Conservation (phyloP, 163 green algal genomes). For the Chloromonas sp. region DNA sequence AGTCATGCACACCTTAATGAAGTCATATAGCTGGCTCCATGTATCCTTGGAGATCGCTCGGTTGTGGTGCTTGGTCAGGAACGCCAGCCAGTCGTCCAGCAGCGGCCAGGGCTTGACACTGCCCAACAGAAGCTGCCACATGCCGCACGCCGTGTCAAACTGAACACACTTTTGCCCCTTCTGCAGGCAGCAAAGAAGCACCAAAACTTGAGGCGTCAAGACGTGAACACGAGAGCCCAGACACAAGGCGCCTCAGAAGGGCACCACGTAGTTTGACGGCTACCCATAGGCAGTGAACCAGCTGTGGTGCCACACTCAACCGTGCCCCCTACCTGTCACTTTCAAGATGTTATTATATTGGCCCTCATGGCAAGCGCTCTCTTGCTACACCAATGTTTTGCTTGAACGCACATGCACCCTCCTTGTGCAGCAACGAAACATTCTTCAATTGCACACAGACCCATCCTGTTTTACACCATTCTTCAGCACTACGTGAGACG, state of each 20-base stretch:
- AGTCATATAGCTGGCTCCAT: slow-evolving; percentile 89
- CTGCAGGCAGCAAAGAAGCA: slow-evolving; percentile 32
- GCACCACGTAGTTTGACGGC: no score
- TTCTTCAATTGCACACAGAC: not conserved
- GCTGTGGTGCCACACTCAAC: no score
- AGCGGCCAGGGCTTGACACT: slow-evolving; percentile 60
- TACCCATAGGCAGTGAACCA: no score
- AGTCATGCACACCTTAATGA: slow-evolving; percentile 15
- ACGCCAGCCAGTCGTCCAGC: slow-evolving; percentile 78
- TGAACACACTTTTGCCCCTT: slow-evolving; percentile 89
- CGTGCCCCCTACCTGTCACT: no score
- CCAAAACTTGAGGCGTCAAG: no score
- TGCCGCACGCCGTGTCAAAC: slow-evolving; percentile 80
- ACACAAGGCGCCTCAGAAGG: no score
- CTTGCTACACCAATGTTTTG: no score
- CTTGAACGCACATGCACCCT: no score
- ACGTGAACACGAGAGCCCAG: no score
- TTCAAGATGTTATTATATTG: no score
- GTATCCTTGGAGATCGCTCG: slow-evolving; percentile 83
- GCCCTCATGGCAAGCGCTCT: no score
- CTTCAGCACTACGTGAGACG: not conserved
- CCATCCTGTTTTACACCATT: not conserved
- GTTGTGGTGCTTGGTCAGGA: slow-evolving; percentile 76
- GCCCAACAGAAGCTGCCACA: slow-evolving; percentile 73
- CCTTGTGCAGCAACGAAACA: not conserved